Conservation (phyloP, 371 early-diverging fungal genomes). For the Mucor velutinosus region DNA sequence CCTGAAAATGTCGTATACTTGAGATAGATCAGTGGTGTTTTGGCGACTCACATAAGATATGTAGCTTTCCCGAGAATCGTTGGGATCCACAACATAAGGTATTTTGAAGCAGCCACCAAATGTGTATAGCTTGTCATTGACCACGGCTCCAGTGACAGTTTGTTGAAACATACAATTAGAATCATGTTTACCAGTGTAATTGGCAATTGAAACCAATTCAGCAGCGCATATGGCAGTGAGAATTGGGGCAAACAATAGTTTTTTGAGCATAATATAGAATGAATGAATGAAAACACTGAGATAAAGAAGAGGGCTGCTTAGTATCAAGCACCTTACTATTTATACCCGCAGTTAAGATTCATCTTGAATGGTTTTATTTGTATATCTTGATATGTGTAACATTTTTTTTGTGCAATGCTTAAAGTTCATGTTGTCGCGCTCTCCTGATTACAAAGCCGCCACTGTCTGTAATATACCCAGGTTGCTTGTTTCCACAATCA, state of each 20-base stretch:
- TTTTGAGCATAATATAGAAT: background rate
- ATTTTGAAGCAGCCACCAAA: background rate
- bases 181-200: slow-evolving; percentile 1
- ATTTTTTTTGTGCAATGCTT: no score
- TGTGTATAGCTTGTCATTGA: slow-evolving; percentile 1
- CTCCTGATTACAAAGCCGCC: no score
- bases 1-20: background rate
- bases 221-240: background rate
- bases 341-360: background rate
- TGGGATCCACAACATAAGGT: background rate
- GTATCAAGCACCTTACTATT: background rate
- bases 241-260: background rate
- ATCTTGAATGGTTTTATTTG: no score
- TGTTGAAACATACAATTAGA: background rate
- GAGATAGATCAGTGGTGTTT: background rate
- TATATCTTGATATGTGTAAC: no score
- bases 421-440: no score
- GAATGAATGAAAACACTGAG: background rate
- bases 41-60: background rate
- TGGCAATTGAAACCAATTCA: background rate
- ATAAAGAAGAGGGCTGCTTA: background rate
- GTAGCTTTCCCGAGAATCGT: background rate
- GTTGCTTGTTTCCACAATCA: no score
- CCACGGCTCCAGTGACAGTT: background rate
- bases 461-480: no score